Conservation (phyloP, 1,284 basidiomycete species). For the Cryptococcus neoformans region DNA sequence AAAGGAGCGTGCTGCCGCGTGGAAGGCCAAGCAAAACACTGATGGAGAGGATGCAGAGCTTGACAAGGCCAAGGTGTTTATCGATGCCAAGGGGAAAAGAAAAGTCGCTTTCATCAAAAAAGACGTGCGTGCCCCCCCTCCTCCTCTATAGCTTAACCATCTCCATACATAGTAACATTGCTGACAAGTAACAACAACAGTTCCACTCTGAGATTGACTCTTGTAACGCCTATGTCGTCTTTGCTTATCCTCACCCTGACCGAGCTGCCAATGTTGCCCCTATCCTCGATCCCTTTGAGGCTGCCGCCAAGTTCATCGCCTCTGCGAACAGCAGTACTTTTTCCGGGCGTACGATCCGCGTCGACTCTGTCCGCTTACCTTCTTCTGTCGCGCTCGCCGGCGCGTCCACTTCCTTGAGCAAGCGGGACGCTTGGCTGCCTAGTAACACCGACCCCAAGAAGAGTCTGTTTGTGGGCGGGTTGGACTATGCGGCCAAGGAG, state of each 20-base stretch:
- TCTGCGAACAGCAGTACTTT: slow-evolving; percentile 68
- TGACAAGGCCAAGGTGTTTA: slow-evolving; percentile 50
- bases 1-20: slow-evolving; percentile 58
- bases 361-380: slow-evolving; percentile 29
- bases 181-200: slow-evolving; percentile 14
- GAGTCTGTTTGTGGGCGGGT: slow-evolving; percentile 85
- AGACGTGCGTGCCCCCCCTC: no score
- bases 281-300: slow-evolving; percentile 68
- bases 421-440: slow-evolving; percentile 41
- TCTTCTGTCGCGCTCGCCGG: slow-evolving; percentile 31
- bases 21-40: slow-evolving; percentile 58
- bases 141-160: slow-evolving; percentile 1
- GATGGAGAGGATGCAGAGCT: slow-evolving; percentile 49
- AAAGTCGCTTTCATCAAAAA: slow-evolving; percentile 92
- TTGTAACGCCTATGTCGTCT: slow-evolving; percentile 83
- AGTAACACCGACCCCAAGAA: slow-evolving; percentile 66
- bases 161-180: neutral
- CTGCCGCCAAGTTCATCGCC: slow-evolving; percentile 61
- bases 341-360: slow-evolving; percentile 59
- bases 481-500: slow-evolving; percentile 89
- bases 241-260: slow-evolving; percentile 63
- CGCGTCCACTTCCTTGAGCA: slow-evolving; percentile 37
- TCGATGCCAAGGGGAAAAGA: slow-evolving; percentile 84
- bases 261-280: slow-evolving; percentile 58
- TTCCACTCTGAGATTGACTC: slow-evolving; percentile 68